A percentile compares a stretch with the other conserved stretches of the same genome.
phyloP scores from a whole-genome alignment of 1,284 basidiomycete genomes.

The Cryptococcus sp. region DNA sequence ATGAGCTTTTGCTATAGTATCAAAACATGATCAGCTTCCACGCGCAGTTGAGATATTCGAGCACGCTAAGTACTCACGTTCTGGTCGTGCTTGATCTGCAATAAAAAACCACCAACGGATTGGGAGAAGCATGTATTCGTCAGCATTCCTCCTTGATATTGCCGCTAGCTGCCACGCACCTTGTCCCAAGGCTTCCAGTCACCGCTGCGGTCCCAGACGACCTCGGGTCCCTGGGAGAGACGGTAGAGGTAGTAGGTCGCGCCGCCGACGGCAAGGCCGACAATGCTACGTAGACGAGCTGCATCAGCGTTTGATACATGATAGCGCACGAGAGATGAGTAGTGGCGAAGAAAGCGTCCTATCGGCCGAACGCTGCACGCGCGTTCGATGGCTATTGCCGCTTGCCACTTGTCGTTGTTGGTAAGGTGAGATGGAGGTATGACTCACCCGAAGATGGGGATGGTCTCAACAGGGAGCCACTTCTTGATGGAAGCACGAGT shows the following conservation, averaged over 20 bases:
- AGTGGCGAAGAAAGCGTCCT: too few relatives aligned
- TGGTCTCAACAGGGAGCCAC: slow-evolving; percentile 37
- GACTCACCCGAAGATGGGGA: slow-evolving; percentile 44
- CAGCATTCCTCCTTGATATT: too few relatives aligned
- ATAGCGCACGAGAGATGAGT: too few relatives aligned
- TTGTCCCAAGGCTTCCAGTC: slow-evolving; percentile 53
- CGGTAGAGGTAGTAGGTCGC: slow-evolving; percentile 47
- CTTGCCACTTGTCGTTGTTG: not conserved
- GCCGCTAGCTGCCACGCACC: slow-evolving; percentile 7
- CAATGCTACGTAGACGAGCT: slow-evolving; percentile 26
- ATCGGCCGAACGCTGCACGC: too few relatives aligned
- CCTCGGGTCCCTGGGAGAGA: slow-evolving; percentile 49
- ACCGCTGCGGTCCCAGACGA: slow-evolving; percentile 50
- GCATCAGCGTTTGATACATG: too few relatives aligned
- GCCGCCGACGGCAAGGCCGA: slow-evolving; percentile 43
- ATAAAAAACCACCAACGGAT: too few relatives aligned
- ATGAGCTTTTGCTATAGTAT: slow-evolving; percentile 42
- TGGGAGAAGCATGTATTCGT: too few relatives aligned
- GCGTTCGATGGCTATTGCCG: too few relatives aligned
- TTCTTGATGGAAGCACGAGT: slow-evolving; percentile 20
- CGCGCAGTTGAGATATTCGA: not conserved
- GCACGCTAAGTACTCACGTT: slow-evolving; percentile 33
- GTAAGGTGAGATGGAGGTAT: slow-evolving; percentile 1
- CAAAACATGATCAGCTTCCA: not conserved
- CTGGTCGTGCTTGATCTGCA: slow-evolving; percentile 47